Conservation (phyloP, 345 rosid species). For the Pistacia atlantica region DNA sequence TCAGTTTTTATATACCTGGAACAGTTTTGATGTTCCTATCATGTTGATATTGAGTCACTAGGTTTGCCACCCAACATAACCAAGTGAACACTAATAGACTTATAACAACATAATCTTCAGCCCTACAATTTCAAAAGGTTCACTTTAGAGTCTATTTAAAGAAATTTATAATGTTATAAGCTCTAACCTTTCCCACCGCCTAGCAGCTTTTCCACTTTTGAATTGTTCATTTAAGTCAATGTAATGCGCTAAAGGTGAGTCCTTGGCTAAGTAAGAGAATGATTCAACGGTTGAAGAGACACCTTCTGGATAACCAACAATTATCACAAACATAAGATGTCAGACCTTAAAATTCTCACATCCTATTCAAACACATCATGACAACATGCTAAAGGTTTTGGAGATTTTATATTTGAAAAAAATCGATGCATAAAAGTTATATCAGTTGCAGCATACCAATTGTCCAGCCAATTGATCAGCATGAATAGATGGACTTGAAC, state of each 20-base stretch:
- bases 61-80: neutral
- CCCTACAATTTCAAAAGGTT: conserved; percentile 1
- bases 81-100: neutral
- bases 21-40: neutral
- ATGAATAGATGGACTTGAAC: too few species aligned
- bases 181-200: conserved; percentile 86
- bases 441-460: too few species aligned
- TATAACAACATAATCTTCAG: conserved; percentile 16
- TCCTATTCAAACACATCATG: neutral
- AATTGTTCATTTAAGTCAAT: conserved; percentile 45
- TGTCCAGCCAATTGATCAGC: too few species aligned
- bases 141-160: conserved; percentile 4
- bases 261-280: conserved; percentile 60
- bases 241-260: conserved; percentile 30
- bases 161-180: conserved; percentile 20
- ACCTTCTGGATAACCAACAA: conserved; percentile 60
- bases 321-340: conserved; percentile 3
- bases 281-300: conserved; percentile 63
- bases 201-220: conserved; percentile 72
- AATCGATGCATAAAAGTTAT: too few species aligned
- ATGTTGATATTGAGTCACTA: neutral
- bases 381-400: neutral
- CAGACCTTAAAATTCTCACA: conserved; percentile 3
- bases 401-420: too few species aligned
- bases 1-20: neutral